phyloP scores from a whole-genome alignment of 2,329 filamentous ascomycete genomes.

The Plenodomus biglobosus region DNA sequence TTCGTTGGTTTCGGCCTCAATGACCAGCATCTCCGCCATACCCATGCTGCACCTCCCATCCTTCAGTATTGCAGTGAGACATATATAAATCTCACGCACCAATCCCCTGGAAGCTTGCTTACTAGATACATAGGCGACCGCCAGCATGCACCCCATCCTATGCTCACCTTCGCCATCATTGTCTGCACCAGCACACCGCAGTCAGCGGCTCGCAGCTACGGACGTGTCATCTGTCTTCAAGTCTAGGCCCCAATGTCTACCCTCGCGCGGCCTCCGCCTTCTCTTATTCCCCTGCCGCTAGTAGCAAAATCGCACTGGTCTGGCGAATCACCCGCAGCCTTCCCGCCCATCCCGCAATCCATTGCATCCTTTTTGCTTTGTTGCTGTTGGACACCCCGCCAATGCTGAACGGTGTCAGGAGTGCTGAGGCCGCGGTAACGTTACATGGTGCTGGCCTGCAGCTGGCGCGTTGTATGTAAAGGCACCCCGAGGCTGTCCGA shows the following conservation, averaged over 20 bases:
- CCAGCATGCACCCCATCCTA: not conserved
- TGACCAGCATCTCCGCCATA: not conserved
- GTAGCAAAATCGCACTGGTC: not conserved
- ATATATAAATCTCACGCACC: not conserved
- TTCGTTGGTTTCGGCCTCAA: not conserved
- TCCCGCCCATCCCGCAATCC: slow-evolving; percentile 3
- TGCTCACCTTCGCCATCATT: slow-evolving; percentile 5
- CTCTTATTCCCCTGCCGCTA: slow-evolving; percentile 9
- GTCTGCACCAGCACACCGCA: not conserved
- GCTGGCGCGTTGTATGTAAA: not conserved
- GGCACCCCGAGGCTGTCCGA: not conserved
- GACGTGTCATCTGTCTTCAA: slow-evolving; percentile 10
- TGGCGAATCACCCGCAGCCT: slow-evolving; percentile 11
- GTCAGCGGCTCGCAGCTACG: slow-evolving; percentile 1
- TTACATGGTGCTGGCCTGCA: slow-evolving; percentile 11
- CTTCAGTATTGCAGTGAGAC: not conserved
- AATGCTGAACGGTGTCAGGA: not conserved
- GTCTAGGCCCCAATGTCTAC: slow-evolving; percentile 7
- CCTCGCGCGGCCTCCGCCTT: slow-evolving; percentile 9
- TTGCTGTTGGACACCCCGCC: not conserved
- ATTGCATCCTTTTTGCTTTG: not conserved
- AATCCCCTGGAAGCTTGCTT: not conserved
- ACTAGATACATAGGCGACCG: not conserved
- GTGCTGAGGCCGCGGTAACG: slow-evolving; percentile 9
- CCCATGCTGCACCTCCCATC: not conserved